A percentile compares a stretch with the other conserved stretches of the same genome.
These are phyloP conservation scores for Exutisphaerella laricina DNA, from an alignment of 2,329 filamentous ascomycete species.

Conservation along the genomic window DNA sequence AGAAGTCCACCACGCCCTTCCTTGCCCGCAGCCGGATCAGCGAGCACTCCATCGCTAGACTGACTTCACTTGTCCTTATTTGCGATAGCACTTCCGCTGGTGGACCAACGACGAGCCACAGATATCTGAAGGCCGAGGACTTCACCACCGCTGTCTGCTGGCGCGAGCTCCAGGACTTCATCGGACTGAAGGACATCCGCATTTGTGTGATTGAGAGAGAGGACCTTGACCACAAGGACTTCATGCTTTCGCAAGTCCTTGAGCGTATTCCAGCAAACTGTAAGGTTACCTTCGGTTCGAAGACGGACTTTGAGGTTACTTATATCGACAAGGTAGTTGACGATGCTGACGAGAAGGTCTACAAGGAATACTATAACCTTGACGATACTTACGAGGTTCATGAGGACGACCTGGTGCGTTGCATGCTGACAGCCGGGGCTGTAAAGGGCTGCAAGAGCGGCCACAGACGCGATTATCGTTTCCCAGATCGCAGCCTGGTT, in stretches of 20 bases:
- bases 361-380: neutral
- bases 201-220: constrained; percentile 15
- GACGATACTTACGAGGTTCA: constrained; percentile 10
- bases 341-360: constrained; percentile 4
- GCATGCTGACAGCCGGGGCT: constrained; percentile 6
- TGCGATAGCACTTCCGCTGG: constrained; percentile 2
- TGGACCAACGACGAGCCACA: neutral
- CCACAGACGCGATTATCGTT: constrained; percentile 13
- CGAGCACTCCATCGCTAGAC: constrained; percentile 2
- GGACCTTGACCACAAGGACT: constrained; percentile 3
- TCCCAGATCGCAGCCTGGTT: constrained; percentile 10
- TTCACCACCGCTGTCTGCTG: constrained; percentile 8
- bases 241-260: constrained; percentile 20
- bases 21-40: constrained; percentile 2
- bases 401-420: constrained; percentile 4
- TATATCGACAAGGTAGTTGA: constrained; percentile 12
- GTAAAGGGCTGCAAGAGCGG: constrained; percentile 14
- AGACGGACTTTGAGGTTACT: constrained; percentile 11
- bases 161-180: constrained; percentile 15
- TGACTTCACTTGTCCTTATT: constrained; percentile 13
- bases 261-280: constrained; percentile 18
- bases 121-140: neutral
- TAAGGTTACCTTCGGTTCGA: constrained; percentile 11
- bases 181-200: constrained; percentile 11
- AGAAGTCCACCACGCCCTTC: constrained; percentile 6